These are phyloP conservation scores for Prunus dulcis DNA, from an alignment of 306 rosid genomes.

Conservation along the genomic window DNA sequence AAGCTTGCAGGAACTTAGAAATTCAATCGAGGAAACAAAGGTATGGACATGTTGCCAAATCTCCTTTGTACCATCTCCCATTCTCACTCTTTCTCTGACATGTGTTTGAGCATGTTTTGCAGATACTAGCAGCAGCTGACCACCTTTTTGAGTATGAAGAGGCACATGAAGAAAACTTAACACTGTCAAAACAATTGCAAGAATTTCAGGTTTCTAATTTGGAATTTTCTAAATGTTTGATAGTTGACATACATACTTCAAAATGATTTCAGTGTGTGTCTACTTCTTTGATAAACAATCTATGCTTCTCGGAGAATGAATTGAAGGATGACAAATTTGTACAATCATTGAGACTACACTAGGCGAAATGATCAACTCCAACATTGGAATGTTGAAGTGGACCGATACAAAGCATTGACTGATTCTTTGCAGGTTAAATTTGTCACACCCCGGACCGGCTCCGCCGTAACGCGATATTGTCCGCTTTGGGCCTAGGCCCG, in stretches of 20 bases:
- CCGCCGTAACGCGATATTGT: no score
- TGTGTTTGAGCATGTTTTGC: conserved; percentile 25
- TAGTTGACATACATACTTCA: conserved; percentile 12
- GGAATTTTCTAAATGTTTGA: not conserved
- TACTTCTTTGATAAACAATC: conserved; percentile 12
- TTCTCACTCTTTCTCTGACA: conserved; percentile 6
- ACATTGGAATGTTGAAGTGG: conserved; percentile 80
- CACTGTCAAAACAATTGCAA: conserved; percentile 67
- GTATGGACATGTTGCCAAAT: conserved; percentile 30
- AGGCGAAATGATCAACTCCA: conserved; percentile 85
- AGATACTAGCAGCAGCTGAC: conserved; percentile 69
- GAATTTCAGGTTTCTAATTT: conserved; percentile 71
- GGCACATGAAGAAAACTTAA: conserved; percentile 57
- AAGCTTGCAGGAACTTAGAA: conserved; percentile 75
- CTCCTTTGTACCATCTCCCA: conserved; percentile 13
- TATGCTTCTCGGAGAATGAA: conserved; percentile 53
- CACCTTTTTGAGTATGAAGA: conserved; percentile 84
- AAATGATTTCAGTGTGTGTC: not conserved
- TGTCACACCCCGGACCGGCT: no score
- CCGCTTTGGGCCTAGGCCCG: no score
- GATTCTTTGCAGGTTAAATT: conserved; percentile 72
- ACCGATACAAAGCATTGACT: conserved; percentile 51
- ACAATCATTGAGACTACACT: conserved; percentile 58
- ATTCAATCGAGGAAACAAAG: conserved; percentile 89
- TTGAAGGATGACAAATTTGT: conserved; percentile 80